phyloP scores from a whole-genome alignment of 345 rosid genomes.

The Salix caprea region DNA sequence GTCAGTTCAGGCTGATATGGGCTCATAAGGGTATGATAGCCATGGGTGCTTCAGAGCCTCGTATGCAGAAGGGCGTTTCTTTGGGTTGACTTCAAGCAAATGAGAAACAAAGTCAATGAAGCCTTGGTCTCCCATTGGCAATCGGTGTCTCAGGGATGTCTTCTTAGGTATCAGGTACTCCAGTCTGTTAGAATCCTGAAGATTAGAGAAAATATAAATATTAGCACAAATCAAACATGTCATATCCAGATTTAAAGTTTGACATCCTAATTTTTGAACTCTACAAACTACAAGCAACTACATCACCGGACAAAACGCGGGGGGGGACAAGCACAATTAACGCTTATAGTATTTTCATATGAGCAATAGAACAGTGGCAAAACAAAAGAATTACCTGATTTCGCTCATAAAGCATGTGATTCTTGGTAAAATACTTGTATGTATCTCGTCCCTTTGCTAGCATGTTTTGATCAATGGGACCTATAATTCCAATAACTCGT shows the following conservation, averaged over 20 bases:
- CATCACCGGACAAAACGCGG: background rate
- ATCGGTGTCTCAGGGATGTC: conserved; percentile 78
- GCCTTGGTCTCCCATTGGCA: conserved; percentile 98
- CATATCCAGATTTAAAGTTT: background rate
- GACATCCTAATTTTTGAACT: background rate
- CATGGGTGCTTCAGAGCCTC: conserved; percentile 96
- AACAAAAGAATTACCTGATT: conserved; percentile 56
- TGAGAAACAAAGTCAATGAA: conserved; percentile 80
- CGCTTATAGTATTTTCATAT: background rate
- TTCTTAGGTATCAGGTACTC: conserved; percentile 89
- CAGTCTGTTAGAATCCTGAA: conserved; percentile 77
- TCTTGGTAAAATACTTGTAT: conserved; percentile 84
- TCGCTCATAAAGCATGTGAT: conserved; percentile 90
- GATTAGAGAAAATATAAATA: background rate
- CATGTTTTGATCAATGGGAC: conserved; percentile 76
- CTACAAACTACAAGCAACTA: background rate
- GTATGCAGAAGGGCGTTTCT: conserved; percentile 79
- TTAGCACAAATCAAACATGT: background rate
- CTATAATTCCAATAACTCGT: conserved; percentile 79
- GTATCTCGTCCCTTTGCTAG: conserved; percentile 91
- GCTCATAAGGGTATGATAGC: conserved; percentile 84
- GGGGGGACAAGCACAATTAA: background rate
- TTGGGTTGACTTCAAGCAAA: conserved; percentile 88
- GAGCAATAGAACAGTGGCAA: background rate
- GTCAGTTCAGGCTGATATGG: conserved; percentile 63